These are phyloP conservation scores for Westerdykella aurantiaca DNA, from an alignment of 2,329 filamentous ascomycete species.

Conservation along the genomic window DNA sequence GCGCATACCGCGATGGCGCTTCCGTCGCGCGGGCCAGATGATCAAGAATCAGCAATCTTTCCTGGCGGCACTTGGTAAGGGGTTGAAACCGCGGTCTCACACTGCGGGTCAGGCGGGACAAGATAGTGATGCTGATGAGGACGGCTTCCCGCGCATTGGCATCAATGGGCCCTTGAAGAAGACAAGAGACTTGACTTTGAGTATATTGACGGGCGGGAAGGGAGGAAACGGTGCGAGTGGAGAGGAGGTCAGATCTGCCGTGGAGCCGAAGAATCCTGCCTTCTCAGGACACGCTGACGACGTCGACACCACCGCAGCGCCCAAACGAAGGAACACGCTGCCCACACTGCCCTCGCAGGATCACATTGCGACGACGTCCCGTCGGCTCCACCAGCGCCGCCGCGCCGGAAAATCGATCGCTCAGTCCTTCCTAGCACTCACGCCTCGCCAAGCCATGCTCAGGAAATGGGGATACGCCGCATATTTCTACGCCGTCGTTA, in stretches of 20 bases:
- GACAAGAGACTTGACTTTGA: constrained; percentile 24
- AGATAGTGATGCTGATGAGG: constrained; percentile 45
- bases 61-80: constrained; percentile 37
- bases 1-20: constrained; percentile 85
- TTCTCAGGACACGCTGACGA: constrained; percentile 9
- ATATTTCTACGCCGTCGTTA: constrained; percentile 67
- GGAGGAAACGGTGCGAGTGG: no score
- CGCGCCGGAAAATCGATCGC: constrained; percentile 29
- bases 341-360: constrained; percentile 21
- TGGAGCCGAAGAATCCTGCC: constrained; percentile 19
- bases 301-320: constrained; percentile 4
- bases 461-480: constrained; percentile 80
- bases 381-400: constrained; percentile 18
- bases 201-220: constrained; percentile 13
- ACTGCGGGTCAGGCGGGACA: constrained; percentile 29
- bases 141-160: background rate
- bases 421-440: constrained; percentile 73
- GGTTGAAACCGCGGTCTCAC: constrained; percentile 20
- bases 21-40: constrained; percentile 54
- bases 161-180: constrained; percentile 18
- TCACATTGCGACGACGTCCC: background rate
- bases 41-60: constrained; percentile 41
- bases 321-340: constrained; percentile 32
- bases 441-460: constrained; percentile 65
- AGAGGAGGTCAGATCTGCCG: constrained; percentile 24